A percentile compares a stretch with the other conserved stretches of the same genome.
Evolutionary conservation across 2,329 filamentous ascomycete species (phyloP).

Genomic region (Biscogniauxia sp.): DNA sequence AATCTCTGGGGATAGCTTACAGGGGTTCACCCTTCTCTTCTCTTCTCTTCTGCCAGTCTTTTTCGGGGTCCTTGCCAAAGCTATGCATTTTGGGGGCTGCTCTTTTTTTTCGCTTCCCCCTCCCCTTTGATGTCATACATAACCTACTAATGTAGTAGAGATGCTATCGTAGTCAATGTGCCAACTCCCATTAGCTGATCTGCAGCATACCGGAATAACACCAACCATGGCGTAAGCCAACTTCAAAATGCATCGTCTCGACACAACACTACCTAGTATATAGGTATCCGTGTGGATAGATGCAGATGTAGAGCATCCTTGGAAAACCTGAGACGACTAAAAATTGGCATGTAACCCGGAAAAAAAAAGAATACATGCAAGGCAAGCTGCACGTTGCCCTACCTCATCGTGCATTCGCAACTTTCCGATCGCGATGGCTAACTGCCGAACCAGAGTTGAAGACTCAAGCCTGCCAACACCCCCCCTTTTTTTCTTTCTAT

Average conservation of each 20-base stretch:
- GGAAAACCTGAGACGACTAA: not conserved
- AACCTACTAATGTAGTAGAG: too few species aligned
- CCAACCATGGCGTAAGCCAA: not conserved
- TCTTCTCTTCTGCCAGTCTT: not conserved
- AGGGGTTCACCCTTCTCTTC: too few species aligned
- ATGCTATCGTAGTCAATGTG: not conserved
- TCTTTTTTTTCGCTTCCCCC: not conserved
- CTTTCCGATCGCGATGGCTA: conserved; percentile 5
- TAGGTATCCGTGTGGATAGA: too few species aligned
- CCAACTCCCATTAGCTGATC: not conserved
- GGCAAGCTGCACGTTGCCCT: conserved; percentile 4
- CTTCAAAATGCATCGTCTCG: too few species aligned
- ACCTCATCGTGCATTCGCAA: conserved; percentile 23
- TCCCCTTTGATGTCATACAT: not conserved
- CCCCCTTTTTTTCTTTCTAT: too few species aligned
- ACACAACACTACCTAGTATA: too few species aligned
- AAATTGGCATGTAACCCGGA: too few species aligned
- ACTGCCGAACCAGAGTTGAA: not conserved
- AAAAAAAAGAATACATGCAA: not conserved
- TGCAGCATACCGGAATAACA: not conserved
- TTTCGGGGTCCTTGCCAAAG: not conserved
- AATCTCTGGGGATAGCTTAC: not conserved
- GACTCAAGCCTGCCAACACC: too few species aligned
- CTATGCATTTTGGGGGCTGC: not conserved
- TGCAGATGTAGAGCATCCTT: not conserved